Evolutionary conservation across 306 rosid genomes (phyloP), one percentile per base, ranked within the genome.

Genomic region (Quillaja saponaria): DNA sequence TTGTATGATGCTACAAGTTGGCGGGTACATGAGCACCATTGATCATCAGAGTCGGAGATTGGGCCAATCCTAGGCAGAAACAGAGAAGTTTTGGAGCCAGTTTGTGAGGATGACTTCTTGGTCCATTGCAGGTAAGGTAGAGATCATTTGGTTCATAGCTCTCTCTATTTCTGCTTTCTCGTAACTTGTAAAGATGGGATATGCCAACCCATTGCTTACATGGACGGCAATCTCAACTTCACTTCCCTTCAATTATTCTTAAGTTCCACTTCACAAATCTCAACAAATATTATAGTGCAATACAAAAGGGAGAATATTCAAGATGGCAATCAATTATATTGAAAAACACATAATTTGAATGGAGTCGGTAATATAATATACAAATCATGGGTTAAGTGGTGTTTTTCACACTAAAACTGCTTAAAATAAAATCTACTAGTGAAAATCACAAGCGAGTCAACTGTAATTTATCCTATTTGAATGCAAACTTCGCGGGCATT

Each of bases 41-140:
- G 78, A 53, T 78, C 78, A 12, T 78, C 72, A 34, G 82, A 10
- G 18, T 57, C 72, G 82, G 16, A 78, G 78, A 58, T 78, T 78
- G 4, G 82, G 82, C 82, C 75, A 78, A 42, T 78, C 74, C 0
- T 78, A 72, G 9, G 59, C 51, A 2, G 82, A 73, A 1, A 72
- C 52, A 13, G 82, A 34, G 34, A 65, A 78, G 35, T 78, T 75
- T 25, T 68, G 67, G 13, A 73, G 44, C 76, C 76, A 71, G 55
- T 52, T 71, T 17, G 76, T 63, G 44, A 71, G 71, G 37, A 71
- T 63, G 0, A 71, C 64, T 63, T 71, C 76, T 28, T 71, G 76
- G 28, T 71, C 71, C 41, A n/a, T 18, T 1, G 71, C 35, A 1
- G 76, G 59, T 41, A 71, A 56, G 38, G 58, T 55, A 25, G 55